Conservation (phyloP, 768 basidiomycete genomes). For the Suillus variegatus region DNA sequence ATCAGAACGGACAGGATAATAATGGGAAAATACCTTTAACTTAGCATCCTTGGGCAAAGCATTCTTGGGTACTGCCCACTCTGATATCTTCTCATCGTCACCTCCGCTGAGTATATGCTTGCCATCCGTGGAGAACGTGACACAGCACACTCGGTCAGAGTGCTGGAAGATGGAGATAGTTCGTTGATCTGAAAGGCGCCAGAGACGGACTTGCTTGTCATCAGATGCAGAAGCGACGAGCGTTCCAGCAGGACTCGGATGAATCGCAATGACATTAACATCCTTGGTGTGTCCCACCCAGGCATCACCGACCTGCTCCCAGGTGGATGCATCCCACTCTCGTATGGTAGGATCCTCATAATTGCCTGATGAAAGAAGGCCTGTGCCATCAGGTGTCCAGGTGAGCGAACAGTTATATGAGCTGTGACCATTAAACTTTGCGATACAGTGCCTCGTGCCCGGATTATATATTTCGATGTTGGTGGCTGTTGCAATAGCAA, state of each 20-base stretch:
- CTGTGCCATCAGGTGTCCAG: neutral
- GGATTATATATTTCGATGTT: neutral
- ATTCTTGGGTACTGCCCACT: neutral
- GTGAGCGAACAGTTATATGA: neutral
- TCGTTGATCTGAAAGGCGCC: neutral
- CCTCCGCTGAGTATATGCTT: neutral
- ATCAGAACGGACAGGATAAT: neutral
- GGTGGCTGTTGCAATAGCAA: neutral
- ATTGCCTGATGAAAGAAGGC: neutral
- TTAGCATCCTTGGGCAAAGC: neutral
- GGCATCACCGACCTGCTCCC: neutral
- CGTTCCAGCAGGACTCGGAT: neutral
- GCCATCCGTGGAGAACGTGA: neutral
- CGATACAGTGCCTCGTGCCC: neutral
- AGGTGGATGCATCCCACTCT: neutral
- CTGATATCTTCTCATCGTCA: neutral
- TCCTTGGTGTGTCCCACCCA: neutral
- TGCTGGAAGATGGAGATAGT: neutral
- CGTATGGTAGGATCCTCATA: neutral
- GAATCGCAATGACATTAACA: neutral
- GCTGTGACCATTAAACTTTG: neutral
- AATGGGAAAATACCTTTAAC: neutral
- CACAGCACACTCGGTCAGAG: neutral
- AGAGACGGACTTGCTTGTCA: neutral
- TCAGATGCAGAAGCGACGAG: neutral